Evolutionary conservation across 176 grass and related monocot species (phyloP).

Genomic region (Neostapfia colusana): DNA sequence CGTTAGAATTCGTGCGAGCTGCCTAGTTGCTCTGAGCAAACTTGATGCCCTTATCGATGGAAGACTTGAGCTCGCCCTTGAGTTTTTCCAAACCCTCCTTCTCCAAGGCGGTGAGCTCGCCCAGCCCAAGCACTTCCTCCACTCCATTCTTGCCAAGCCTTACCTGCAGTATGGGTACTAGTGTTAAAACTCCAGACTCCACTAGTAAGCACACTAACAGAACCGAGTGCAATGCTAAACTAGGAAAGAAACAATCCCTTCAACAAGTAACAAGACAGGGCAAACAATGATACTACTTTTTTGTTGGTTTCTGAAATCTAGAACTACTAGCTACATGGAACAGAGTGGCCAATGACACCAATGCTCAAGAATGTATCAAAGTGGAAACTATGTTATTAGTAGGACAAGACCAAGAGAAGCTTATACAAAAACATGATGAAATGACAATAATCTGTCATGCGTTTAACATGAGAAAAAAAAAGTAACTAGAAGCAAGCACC

Average conservation of each 20-base stretch:
- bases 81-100: constrained; percentile 73
- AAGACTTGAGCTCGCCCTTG: constrained; percentile 75
- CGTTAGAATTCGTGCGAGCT: background rate
- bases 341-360: background rate
- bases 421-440: background rate
- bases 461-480: background rate
- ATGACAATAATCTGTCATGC: background rate
- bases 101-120: constrained; percentile 43
- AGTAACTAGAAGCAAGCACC: background rate
- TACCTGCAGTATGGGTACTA: constrained; percentile 48
- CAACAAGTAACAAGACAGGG: background rate
- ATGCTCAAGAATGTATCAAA: background rate
- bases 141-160: constrained; percentile 83
- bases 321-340: background rate
- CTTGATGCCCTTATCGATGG: constrained; percentile 90
- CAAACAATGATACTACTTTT: background rate
- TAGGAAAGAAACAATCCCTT: background rate
- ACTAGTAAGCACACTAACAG: background rate
- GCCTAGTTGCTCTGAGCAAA: constrained; percentile 49
- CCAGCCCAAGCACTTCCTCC: constrained; percentile 54
- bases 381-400: background rate
- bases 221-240: background rate
- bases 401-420: background rate
- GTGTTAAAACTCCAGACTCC: constrained; percentile 5
- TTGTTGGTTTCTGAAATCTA: background rate